Percentiles rank a stretch among this genome's conserved stretches.
These are phyloP conservation scores for Lepiota brunneoincarnata DNA, from an alignment of 768 basidiomycete genomes.

Conservation along the genomic window DNA sequence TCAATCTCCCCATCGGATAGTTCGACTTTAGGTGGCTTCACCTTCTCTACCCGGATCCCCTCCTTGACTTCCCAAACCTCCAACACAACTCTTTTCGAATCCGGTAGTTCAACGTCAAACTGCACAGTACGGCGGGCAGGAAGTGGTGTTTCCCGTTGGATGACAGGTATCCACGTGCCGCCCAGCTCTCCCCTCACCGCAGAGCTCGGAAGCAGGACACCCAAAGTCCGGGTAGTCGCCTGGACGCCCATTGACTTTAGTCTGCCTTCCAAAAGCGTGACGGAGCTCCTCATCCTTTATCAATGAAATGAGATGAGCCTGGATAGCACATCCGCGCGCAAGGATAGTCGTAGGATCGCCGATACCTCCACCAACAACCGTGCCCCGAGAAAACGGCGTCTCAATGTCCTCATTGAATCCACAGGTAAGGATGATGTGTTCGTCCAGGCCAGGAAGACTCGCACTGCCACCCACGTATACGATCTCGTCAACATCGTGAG, in stretches of 20 bases:
- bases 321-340: slow-evolving; percentile 73
- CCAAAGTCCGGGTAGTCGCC: slow-evolving; percentile 63
- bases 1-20: slow-evolving; percentile 45
- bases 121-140: slow-evolving; percentile 61
- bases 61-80: slow-evolving; percentile 82
- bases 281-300: slow-evolving; percentile 52
- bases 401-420: slow-evolving; percentile 61
- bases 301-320: slow-evolving; percentile 59
- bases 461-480: slow-evolving; percentile 79
- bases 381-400: slow-evolving; percentile 65
- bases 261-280: slow-evolving; percentile 44
- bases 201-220: slow-evolving; percentile 58
- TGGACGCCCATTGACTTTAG: slow-evolving; percentile 38
- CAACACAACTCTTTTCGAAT: slow-evolving; percentile 48
- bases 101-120: slow-evolving; percentile 53
- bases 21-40: slow-evolving; percentile 43
- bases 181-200: slow-evolving; percentile 42
- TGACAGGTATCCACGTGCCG: slow-evolving; percentile 63
- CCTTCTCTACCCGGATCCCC: slow-evolving; percentile 59
- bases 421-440: slow-evolving; percentile 40
- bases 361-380: slow-evolving; percentile 66
- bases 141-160: slow-evolving; percentile 69
- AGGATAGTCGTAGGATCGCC: slow-evolving; percentile 80
- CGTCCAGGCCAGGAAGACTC: slow-evolving; percentile 72
- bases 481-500: slow-evolving; percentile 72